phyloP scores from a whole-genome alignment of 345 rosid species.

The Eutrema heterophyllum region DNA sequence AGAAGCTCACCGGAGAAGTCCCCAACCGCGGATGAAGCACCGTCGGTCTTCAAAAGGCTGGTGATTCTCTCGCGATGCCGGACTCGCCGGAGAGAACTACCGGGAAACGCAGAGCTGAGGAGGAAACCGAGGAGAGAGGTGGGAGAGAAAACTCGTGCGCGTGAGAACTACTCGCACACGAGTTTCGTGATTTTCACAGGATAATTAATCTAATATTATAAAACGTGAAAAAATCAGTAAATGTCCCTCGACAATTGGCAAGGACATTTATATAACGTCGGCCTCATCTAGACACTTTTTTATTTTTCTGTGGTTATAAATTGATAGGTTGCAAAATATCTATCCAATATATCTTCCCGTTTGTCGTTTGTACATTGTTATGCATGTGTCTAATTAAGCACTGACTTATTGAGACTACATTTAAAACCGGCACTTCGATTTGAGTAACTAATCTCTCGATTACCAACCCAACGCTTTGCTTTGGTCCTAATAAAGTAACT shows the following conservation, averaged over 20 bases:
- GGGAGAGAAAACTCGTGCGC: too few relatives aligned
- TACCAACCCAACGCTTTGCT: background rate
- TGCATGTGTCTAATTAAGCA: background rate
- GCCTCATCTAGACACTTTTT: background rate
- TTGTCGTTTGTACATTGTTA: background rate
- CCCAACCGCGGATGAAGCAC: too few relatives aligned
- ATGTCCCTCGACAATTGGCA: background rate
- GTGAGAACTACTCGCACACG: too few relatives aligned
- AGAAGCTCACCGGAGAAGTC: too few relatives aligned
- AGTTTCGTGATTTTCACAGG: too few relatives aligned
- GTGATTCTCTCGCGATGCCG: too few relatives aligned
- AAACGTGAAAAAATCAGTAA: constrained; percentile 5
- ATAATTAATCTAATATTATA: background rate
- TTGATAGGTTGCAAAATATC: constrained; percentile 1
- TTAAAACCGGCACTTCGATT: background rate
- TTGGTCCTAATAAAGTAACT: background rate
- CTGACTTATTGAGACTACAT: background rate
- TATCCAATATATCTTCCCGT: background rate
- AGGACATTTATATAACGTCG: background rate
- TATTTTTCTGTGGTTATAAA: background rate
- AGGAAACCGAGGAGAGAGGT: too few relatives aligned
- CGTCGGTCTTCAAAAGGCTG: too few relatives aligned
- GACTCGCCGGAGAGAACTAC: too few relatives aligned
- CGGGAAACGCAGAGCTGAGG: too few relatives aligned
- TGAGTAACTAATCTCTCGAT: background rate